Percentiles rank a stretch among this genome's conserved stretches.
Evolutionary conservation across 208 protist species (phyloP).

Genomic region (Acanthamoeba triangularis): DNA sequence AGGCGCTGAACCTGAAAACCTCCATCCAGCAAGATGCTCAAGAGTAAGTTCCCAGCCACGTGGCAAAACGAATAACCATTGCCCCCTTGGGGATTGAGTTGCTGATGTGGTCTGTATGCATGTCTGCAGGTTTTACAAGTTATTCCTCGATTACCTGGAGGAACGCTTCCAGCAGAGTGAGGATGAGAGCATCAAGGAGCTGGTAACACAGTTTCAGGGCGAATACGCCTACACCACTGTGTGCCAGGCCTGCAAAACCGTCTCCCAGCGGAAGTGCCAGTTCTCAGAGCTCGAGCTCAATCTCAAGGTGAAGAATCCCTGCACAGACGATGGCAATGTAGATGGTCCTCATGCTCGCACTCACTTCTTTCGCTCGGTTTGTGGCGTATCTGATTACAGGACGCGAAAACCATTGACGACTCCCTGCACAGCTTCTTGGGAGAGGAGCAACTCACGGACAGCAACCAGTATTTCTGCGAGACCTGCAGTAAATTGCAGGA

Average conservation of each 20-base stretch:
- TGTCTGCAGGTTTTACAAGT: conserved; percentile 65
- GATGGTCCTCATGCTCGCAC: background rate
- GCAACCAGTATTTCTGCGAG: conserved; percentile 73
- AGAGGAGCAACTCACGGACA: conserved; percentile 52
- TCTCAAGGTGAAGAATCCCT: conserved; percentile 8
- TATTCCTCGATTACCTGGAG: conserved; percentile 71
- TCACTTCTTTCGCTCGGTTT: background rate
- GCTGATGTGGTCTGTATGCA: background rate
- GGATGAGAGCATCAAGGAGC: background rate
- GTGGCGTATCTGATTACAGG: background rate
- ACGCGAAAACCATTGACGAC: conserved; percentile 44
- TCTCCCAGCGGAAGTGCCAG: conserved; percentile 55
- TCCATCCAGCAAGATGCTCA: conserved; percentile 76
- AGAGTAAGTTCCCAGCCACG: too few relatives aligned
- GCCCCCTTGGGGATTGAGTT: background rate
- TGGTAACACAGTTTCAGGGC: conserved; percentile 58
- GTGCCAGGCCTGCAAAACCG: conserved; percentile 68
- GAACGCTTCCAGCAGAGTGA: conserved; percentile 25
- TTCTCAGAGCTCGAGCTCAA: conserved; percentile 76
- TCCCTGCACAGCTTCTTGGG: conserved; percentile 11
- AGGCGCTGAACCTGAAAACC: conserved; percentile 67
- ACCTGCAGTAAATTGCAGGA: conserved; percentile 66
- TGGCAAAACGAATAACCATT: too few relatives aligned
- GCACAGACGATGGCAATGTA: background rate
- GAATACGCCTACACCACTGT: conserved; percentile 76